phyloP scores from a whole-genome alignment of 1,139 yeast genomes.

The Arxiozyma slooffiae region DNA sequence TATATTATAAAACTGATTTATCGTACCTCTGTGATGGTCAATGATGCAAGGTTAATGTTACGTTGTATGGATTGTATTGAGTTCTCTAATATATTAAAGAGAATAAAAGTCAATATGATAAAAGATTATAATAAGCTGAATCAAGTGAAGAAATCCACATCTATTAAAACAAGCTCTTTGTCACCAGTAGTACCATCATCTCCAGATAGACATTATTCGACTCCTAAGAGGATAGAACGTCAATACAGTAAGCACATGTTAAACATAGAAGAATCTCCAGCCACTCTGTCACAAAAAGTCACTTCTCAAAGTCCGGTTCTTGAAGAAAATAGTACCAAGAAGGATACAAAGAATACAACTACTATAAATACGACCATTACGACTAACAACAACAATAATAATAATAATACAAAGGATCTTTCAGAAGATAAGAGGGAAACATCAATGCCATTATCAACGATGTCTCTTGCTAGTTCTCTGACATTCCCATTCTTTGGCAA shows the following conservation, averaged over 20 bases:
- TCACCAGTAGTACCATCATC: background rate
- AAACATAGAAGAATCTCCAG: background rate
- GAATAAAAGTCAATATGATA: conserved; percentile 28
- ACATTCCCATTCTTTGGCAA: conserved; percentile 19
- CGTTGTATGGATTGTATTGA: conserved; percentile 54
- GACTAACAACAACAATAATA: too few species aligned
- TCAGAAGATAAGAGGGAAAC: background rate
- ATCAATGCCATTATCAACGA: background rate
- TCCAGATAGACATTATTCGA: background rate
- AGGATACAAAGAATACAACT: background rate
- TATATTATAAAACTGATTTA: conserved; percentile 47
- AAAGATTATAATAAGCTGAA: conserved; percentile 14
- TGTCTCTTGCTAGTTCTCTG: background rate
- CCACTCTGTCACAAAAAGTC: background rate
- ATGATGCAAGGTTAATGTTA: conserved; percentile 55
- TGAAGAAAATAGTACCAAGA: background rate
- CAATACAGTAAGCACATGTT: background rate
- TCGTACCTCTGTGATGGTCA: conserved; percentile 49
- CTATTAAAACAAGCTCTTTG: background rate
- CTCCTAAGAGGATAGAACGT: background rate
- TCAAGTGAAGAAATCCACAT: background rate
- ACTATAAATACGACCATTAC: background rate
- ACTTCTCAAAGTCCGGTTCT: background rate
- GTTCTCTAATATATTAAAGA: conserved; percentile 39
- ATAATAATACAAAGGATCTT: background rate